Evolutionary conservation across 208 protist species (phyloP), one percentile per base, ranked within the genome.

Genomic region (Novymonas esmeraldas): DNA sequence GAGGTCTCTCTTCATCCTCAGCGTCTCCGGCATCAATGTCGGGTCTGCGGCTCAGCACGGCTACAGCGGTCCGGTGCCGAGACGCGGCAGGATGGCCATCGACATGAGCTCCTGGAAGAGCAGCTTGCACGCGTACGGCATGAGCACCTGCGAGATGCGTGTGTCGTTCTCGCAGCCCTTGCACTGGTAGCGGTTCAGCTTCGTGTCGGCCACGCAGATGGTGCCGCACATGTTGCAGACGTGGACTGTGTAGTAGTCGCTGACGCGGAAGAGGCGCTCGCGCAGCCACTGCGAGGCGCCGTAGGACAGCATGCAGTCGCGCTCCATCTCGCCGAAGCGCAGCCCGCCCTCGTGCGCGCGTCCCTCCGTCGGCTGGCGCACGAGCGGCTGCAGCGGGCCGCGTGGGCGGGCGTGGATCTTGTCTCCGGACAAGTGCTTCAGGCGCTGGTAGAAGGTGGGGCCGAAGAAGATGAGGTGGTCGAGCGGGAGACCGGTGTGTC

Each of bases 351-450:
- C 93, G 46, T 96, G 82, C 9, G 97, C 82, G 45, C 99, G 87
- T 56, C 98, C 98, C 75, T 99, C 99, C 1, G 98, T 99, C n/a
- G 99, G 99, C 84, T 99, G 99, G 18, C 99, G 81, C 6, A 98
- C 99, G 1, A 99, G 78, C 14, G 98, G 84, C 7, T 95, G 90
- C 11, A 90, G 75, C 16, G 98, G 97, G 7, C 97, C 97, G 9
- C 75, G 84, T 2, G 98, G 84, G 36, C 99, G 85, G 11, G 98
- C 97, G 74, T 99, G 99, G 85, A 99, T 99, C 78, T 99, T 99
- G 82, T 99, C 99, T 22, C 98, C 90, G 0, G 99, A 99, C 98
- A 99, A 99, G 82, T 99, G 99, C 88, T 99, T 99, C 6, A 99
- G 93, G 67, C 98, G 98, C 84, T 99, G 99, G 84, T 99, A 99